Evolutionary conservation across 306 rosid species (phyloP).

Genomic region (Inga oerstediana): DNA sequence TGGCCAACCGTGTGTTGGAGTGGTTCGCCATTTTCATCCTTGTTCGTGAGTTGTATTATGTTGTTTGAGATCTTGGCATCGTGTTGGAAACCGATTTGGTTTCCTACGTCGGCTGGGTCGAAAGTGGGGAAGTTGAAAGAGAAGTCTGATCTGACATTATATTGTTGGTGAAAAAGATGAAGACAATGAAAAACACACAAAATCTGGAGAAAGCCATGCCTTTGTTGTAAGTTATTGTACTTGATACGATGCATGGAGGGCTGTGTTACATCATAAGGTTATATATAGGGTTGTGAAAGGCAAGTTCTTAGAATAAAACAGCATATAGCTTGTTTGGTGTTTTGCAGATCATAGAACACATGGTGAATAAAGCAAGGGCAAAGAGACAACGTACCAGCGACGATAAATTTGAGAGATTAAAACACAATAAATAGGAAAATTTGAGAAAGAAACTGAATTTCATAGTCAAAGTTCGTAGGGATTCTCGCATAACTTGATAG

Average conservation of each 20-base stretch:
- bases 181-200: too few relatives aligned
- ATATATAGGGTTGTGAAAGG: not conserved
- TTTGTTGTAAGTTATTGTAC: too few relatives aligned
- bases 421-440: too few relatives aligned
- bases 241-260: not conserved
- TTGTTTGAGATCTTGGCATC: constrained; percentile 2
- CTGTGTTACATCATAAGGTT: not conserved
- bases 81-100: not conserved
- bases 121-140: not conserved
- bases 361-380: not conserved
- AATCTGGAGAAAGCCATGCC: too few relatives aligned
- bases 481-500: too few relatives aligned
- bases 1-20: not conserved
- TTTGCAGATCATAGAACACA: not conserved
- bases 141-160: not conserved
- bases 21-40: not conserved
- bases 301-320: too few relatives aligned
- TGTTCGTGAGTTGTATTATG: constrained; percentile 5
- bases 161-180: not conserved
- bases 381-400: not conserved
- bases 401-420: too few relatives aligned
- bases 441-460: too few relatives aligned
- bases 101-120: not conserved
- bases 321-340: too few relatives aligned
- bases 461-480: too few relatives aligned